These are phyloP conservation scores for Paramecium pentaurelia DNA, from an alignment of 73 alveolate species.

Conservation along the genomic window DNA sequence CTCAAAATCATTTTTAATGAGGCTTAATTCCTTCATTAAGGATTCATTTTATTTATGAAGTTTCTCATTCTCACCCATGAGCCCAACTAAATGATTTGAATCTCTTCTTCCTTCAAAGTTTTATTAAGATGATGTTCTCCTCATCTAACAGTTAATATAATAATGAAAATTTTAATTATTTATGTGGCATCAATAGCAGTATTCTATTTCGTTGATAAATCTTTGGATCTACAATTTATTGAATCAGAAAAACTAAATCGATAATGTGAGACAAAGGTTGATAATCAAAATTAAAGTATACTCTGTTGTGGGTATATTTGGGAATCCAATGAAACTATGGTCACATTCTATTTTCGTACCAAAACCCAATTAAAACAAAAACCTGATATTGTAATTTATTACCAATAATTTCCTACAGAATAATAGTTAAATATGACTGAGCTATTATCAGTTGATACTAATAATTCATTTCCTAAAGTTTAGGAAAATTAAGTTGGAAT, in stretches of 20 bases:
- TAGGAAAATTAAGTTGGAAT: neutral
- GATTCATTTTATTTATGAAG: neutral
- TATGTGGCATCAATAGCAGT: neutral
- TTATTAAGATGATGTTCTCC: neutral
- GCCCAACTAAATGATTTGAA: neutral
- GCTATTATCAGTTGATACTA: neutral
- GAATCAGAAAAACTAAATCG: neutral
- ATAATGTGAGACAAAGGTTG: neutral
- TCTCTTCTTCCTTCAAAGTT: neutral
- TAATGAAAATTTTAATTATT: slow-evolving; percentile 10
- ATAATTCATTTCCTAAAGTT: neutral
- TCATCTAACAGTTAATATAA: neutral
- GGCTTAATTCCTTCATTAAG: neutral
- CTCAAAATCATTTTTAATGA: neutral
- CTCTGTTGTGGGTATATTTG: neutral
- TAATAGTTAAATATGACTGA: neutral
- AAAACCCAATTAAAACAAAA: neutral
- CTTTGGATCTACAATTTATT: neutral
- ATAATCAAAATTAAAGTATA: neutral
- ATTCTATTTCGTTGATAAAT: neutral
- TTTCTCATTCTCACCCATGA: neutral
- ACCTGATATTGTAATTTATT: neutral
- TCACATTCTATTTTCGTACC: neutral
- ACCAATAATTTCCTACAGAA: neutral
- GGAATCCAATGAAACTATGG: neutral